Base-by-base conservation (phyloP, 768 basidiomycete species). In the Cyathus striatus region DNA sequence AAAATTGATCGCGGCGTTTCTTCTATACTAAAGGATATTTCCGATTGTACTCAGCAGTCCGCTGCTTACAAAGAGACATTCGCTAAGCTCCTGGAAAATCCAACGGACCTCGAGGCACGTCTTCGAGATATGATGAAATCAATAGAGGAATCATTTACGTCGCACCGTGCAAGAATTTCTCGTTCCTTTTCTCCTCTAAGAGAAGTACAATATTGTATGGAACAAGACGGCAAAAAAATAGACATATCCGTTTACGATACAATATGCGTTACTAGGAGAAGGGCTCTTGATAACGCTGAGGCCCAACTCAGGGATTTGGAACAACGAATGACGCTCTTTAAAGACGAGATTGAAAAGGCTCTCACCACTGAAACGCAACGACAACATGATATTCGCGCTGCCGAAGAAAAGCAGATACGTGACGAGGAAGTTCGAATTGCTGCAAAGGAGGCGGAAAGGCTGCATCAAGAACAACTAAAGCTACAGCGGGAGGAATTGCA, bases 161-260 rank as follows among this genome's bases (percentile, higher is more conserved):
- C n/a, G n/a, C 59, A 68, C 53, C 62, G 66, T 50, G 48, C 60
- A 43, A 54, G 57, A 23, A 64, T 78, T 47, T 59, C 67, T 10
- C 66, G 69, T 18, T 76, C 75, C 0, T 62, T 86, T 33, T 73
- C 77, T 14, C 64, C 70, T 5, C 68, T 81, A 34, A 79, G 73
- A 16, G 75, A 78, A 34, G 58, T 76, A 2, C 62, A 88, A 16
- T 69, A 69, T 16, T 63, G 60, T 18, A 78, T 90, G 68, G 77
- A 82, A n/a, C 51, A 65, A 23, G 47, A 59, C 6, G 69, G 78
- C 24, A 62, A 65, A 34, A 56, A 63, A 1, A 59, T 64, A 23
- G 78, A 81, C 40, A 42, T 63, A 14, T 54, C 65, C 32, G 61
- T 72, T n/a, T 69, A 72, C 33, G 73, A 80, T 37, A 54, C 56